Evolutionary conservation across 2,329 filamentous ascomycete species (phyloP), one percentile per base, ranked within the genome.

Genomic region (Pseudogymnoascus sp.): DNA sequence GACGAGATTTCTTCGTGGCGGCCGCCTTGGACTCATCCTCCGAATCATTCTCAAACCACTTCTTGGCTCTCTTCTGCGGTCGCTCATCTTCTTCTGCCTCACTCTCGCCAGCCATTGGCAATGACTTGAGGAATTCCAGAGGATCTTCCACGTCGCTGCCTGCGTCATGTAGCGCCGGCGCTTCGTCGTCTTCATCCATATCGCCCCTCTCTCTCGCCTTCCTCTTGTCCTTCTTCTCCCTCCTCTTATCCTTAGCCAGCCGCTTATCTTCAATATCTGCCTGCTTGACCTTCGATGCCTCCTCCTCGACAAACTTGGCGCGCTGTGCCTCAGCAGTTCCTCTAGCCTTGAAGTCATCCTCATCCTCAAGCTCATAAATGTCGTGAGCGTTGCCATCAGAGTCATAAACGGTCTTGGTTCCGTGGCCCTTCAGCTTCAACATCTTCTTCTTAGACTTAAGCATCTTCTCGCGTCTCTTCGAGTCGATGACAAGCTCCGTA

Each of bases 371-470:
- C 74, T 96, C 90, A 78, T 97, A 97, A 12, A 96, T 75, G 67
- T 90, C 85, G 74, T 95, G 92, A 2, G 92, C 82, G 66, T 89
- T 87, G 69, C 93, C 93, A 34, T 97, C 91, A 59, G 96, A 93
- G 76, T 97, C 93, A 74, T 93, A 99, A 4, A 97, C 82, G 6
- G 97, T 79, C 74, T 95, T 96, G 42, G 85, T 87, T 11, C 91
- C 89, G 73, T 88, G 89, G 72, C 91, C 90, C 80, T 92, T 96
- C 80, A 91, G 90, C 74, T 96, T 95, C 72, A 91, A 83, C 68
- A 97, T 84, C 76, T 96, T 90, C 82, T 96, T 96, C 81, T 97
- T 97, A 18, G 90, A 96, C 72, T 89, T 89, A 68, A 97, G 84
- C n/a, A 96, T 83, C 78, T 97, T 97, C 77, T 96, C 93, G 69